A percentile compares a stretch with the other conserved stretches of the same genome.
Conservation (phyloP, 2,329 filamentous ascomycete species). For the Fusarium austroafricanum region DNA sequence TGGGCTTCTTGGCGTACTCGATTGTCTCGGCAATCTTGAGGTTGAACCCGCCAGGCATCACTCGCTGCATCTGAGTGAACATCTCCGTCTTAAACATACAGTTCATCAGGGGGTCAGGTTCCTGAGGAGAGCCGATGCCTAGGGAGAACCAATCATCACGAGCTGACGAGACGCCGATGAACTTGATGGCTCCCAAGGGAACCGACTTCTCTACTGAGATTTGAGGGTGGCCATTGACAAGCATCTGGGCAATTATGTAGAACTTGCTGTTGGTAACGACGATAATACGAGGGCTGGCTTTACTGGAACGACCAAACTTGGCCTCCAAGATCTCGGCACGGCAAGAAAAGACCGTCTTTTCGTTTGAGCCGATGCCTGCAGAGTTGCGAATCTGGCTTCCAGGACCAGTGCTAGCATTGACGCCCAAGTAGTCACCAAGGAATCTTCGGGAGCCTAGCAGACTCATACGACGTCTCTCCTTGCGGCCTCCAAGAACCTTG, state of each 20-base stretch:
- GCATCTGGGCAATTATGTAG: conserved; percentile 86
- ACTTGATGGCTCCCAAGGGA: conserved; percentile 88
- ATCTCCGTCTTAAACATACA: conserved; percentile 98
- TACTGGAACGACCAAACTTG: conserved; percentile 96
- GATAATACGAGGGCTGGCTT: conserved; percentile 86
- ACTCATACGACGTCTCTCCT: conserved; percentile 92
- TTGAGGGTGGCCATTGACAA: conserved; percentile 83
- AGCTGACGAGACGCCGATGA: conserved; percentile 80
- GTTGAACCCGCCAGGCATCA: conserved; percentile 82
- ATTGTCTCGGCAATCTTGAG: conserved; percentile 86
- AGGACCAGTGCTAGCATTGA: conserved; percentile 82
- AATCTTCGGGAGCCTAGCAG: conserved; percentile 91
- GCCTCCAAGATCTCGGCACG: conserved; percentile 90
- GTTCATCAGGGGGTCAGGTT: conserved; percentile 91
- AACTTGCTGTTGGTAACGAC: conserved; percentile 88
- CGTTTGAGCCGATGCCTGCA: conserved; percentile 76
- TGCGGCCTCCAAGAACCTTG: conserved; percentile 81
- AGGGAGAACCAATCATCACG: conserved; percentile 98
- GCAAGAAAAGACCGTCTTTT: conserved; percentile 88
- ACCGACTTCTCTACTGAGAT: conserved; percentile 86
- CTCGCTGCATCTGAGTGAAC: conserved; percentile 88
- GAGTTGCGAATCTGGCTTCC: conserved; percentile 83
- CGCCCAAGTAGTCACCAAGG: conserved; percentile 92
- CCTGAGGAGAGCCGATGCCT: conserved; percentile 87
- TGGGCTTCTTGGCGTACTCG: conserved; percentile 97